A percentile compares a stretch with the other conserved stretches of the same genome.
Conservation (phyloP, 371 early-diverging fungal species). For the Conidiobolus coronatus region DNA sequence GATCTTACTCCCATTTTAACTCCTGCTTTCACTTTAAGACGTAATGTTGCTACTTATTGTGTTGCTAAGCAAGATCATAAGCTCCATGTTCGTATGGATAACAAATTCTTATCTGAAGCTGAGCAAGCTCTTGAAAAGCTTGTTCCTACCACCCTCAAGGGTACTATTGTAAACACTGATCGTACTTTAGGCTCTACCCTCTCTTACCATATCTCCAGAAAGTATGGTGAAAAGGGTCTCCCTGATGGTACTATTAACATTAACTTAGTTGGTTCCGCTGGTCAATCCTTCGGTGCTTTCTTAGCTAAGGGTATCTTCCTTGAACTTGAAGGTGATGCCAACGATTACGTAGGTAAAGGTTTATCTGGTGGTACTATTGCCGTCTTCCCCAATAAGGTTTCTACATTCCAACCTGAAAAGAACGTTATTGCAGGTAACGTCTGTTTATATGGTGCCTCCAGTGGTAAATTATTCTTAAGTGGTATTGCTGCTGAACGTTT, state of each 20-base stretch:
- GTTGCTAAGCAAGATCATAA: constrained; percentile 66
- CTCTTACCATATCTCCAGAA: constrained; percentile 64
- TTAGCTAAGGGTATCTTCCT: constrained; percentile 73
- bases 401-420: constrained; percentile 50
- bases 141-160: constrained; percentile 28
- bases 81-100: constrained; percentile 62
- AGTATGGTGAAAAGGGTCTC: constrained; percentile 61
- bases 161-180: constrained; percentile 76
- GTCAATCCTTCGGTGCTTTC: constrained; percentile 91
- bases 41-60: constrained; percentile 61
- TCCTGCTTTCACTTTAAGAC: constrained; percentile 67
- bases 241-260: constrained; percentile 67
- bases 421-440: constrained; percentile 92
- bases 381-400: constrained; percentile 64
- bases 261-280: constrained; percentile 77
- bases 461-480: constrained; percentile 72
- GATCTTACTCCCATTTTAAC: constrained; percentile 70
- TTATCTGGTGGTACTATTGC: constrained; percentile 76
- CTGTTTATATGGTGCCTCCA: constrained; percentile 89
- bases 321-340: constrained; percentile 88
- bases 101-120: constrained; percentile 55
- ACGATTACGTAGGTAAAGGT: constrained; percentile 97
- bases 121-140: constrained; percentile 37
- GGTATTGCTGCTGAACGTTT: constrained; percentile 95
- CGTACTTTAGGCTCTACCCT: constrained; percentile 81